Evolutionary conservation across 2,329 filamentous ascomycete species (phyloP).

Genomic region (Claviceps sp.): DNA sequence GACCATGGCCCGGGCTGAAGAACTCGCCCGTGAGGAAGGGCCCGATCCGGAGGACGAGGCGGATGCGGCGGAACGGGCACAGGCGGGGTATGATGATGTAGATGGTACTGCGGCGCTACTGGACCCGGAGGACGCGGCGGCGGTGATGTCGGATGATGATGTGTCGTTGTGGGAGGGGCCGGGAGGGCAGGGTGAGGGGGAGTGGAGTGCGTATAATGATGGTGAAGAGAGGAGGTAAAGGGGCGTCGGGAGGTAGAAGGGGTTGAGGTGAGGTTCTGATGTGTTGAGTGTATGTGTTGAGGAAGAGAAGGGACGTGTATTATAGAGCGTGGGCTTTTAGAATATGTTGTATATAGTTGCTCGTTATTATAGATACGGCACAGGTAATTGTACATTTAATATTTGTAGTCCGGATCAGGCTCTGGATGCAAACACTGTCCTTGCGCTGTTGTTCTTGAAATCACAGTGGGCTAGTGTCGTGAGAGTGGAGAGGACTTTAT

Average conservation of each 20-base stretch:
- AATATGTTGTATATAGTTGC: no score
- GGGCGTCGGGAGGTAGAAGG: neutral
- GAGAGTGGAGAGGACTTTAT: no score
- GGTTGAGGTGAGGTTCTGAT: neutral
- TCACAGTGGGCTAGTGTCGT: no score
- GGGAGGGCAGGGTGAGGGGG: slow-evolving; percentile 20
- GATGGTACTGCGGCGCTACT: slow-evolving; percentile 17
- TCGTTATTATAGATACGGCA: no score
- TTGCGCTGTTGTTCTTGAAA: no score
- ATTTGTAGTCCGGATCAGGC: no score
- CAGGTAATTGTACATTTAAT: no score
- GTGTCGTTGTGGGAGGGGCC: slow-evolving; percentile 41
- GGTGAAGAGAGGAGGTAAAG: neutral
- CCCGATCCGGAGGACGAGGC: slow-evolving; percentile 4
- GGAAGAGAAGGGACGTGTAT: no score
- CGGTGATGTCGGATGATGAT: slow-evolving; percentile 45
- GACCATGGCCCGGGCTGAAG: slow-evolving; percentile 49
- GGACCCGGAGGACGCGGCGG: slow-evolving; percentile 37
- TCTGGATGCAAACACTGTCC: no score
- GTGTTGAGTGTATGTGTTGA: no score
- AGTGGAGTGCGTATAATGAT: slow-evolving; percentile 21
- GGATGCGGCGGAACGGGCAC: slow-evolving; percentile 17
- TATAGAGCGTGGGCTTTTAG: no score
- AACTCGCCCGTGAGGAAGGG: slow-evolving; percentile 37
- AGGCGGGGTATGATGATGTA: slow-evolving; percentile 26